phyloP scores from a whole-genome alignment of 1,284 basidiomycete genomes.

The Apiotrichum veenhuisii region DNA sequence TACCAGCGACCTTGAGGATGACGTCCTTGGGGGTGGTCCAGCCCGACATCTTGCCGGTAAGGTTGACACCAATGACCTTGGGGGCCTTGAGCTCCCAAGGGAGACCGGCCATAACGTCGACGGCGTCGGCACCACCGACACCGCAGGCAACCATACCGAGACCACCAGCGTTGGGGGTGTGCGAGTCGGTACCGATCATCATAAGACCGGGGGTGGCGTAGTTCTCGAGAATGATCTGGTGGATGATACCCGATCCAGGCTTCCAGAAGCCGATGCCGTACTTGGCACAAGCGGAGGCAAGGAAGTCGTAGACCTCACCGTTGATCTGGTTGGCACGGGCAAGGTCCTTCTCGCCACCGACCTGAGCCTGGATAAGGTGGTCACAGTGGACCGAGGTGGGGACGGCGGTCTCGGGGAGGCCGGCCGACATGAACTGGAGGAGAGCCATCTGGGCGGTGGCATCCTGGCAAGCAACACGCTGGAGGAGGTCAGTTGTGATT shows the following conservation, averaged over 20 bases:
- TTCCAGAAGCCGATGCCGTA: constrained; percentile 99
- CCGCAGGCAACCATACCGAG: constrained; percentile 98
- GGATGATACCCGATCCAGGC: constrained; percentile 97
- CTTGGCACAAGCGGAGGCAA: constrained; percentile 95
- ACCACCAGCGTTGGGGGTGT: constrained; percentile 98
- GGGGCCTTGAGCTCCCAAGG: constrained; percentile 99
- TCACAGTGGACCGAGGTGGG: constrained; percentile 99
- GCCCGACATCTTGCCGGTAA: constrained; percentile 89
- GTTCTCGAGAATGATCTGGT: constrained; percentile 97
- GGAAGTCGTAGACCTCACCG: constrained; percentile 99
- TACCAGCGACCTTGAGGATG: constrained; percentile 95
- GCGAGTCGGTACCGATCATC: constrained; percentile 99
- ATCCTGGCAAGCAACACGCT: constrained; percentile 99
- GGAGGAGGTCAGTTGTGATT: constrained; percentile 6
- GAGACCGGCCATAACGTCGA: constrained; percentile 95
- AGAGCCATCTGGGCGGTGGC: constrained; percentile 98
- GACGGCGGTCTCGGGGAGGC: constrained; percentile 94
- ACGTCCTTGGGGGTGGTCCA: constrained; percentile 99
- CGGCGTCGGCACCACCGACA: constrained; percentile 98
- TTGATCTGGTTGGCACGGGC: constrained; percentile 89
- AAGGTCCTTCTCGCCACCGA: constrained; percentile 90
- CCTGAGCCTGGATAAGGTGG: constrained; percentile 96
- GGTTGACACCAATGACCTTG: constrained; percentile 96
- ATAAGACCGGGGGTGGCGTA: constrained; percentile 98
- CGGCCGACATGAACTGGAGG: constrained; percentile 99